Base-by-base conservation (phyloP, 345 rosid species). In the Raphanus sativus region DNA sequence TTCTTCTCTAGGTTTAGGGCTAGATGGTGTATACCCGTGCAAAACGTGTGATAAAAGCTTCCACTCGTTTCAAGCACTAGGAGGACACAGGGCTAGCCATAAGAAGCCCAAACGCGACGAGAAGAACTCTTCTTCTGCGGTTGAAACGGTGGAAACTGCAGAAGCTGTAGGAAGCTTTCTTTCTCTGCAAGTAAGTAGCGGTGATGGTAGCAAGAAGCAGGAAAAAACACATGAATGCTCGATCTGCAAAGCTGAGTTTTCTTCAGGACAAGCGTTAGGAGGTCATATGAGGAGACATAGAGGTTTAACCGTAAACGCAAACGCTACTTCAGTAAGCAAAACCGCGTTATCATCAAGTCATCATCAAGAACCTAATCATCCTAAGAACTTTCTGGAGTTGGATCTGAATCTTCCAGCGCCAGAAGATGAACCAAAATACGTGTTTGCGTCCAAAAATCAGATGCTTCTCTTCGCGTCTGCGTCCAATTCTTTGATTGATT, bases 381-480 rank as follows among this genome's bases (percentile, higher is more conserved):
- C 72, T 58, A 80, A 75, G 29, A 75, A 59, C 30, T 65, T 81
- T 69, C 79, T 93, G 12, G 62, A 79, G 0, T 77, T 96, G 72
- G 99, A 96, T 82, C 88, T 96, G 48, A 96, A 96, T 81, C 96
- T 93, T 34, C 98, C 99, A 25, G 98, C 99, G 12, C 98, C 94
- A 21, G 95, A 86, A 28, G 98, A 91, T 21, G 90, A 85, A 83
- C 54, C 93, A 0, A 87, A 84, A 72, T 89, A 86, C 62, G 84
- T 87, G 61, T 81, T 81, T 76, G 45, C 55, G 33, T 71, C 83
- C 3, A 81, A 84, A 58, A 85, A 87, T 33, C 90, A 86, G 68
- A 84, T 84, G 60, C 83, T 88, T 30, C 85, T 87, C 48, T 89
- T 90, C 85, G 76, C 90, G 24, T 73, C 87, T 2, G 86, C 94